Evolutionary conservation across 352 stramenopile genomes (phyloP).

Genomic region (Phytophthora aleatoria): DNA sequence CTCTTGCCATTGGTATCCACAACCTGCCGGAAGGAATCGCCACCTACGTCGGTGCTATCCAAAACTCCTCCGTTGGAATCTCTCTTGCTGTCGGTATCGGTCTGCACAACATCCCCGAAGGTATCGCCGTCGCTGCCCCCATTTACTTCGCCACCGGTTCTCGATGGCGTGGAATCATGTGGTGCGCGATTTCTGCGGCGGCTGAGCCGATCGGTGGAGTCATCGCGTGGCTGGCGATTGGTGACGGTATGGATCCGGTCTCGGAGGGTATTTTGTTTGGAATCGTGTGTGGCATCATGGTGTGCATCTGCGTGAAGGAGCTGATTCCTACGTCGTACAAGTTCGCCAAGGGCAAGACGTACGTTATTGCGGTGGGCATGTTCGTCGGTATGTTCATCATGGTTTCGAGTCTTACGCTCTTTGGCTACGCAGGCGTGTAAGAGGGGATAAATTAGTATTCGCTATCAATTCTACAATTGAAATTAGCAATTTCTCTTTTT

Average conservation of each 20-base stretch:
- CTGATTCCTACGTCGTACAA: conserved; percentile 91
- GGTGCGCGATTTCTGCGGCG: conserved; percentile 87
- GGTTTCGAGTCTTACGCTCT: conserved; percentile 87
- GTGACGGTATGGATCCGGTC: conserved; percentile 36
- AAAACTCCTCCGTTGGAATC: conserved; percentile 90
- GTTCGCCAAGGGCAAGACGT: conserved; percentile 82
- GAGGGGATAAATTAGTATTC: background rate
- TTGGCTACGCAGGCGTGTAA: conserved; percentile 70
- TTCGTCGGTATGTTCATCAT: conserved; percentile 90
- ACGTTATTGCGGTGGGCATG: conserved; percentile 80
- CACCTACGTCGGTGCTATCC: conserved; percentile 92
- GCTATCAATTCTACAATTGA: too few species aligned
- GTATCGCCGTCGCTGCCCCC: conserved; percentile 93
- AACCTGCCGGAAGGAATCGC: conserved; percentile 96
- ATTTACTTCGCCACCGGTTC: conserved; percentile 97
- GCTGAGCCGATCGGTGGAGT: conserved; percentile 90
- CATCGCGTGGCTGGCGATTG: conserved; percentile 88
- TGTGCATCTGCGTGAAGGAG: conserved; percentile 91
- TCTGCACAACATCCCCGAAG: conserved; percentile 97
- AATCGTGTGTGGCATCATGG: conserved; percentile 94
- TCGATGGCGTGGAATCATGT: conserved; percentile 93
- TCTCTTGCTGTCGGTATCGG: conserved; percentile 95
- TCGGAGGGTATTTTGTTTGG: conserved; percentile 91
- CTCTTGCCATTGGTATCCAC: conserved; percentile 93
- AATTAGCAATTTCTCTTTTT: too few species aligned